Base-by-base conservation (phyloP, 1,284 basidiomycete genomes). In the Fomitopsis palustris region DNA sequence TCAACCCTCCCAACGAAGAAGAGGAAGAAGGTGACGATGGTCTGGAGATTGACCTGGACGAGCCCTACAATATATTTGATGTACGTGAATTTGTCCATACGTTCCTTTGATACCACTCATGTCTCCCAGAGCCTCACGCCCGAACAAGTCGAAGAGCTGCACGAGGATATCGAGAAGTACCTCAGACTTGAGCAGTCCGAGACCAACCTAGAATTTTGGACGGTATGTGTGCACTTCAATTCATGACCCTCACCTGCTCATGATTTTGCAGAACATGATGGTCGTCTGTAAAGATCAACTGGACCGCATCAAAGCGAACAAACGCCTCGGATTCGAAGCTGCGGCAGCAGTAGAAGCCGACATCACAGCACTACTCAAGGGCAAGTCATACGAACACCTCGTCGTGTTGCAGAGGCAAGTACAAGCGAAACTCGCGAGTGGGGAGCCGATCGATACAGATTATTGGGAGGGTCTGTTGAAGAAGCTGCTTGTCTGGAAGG, bases 1-100 rank as follows among this genome's bases (percentile, higher is more conserved):
- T 93, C 57, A 86, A 85, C 62, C 83, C 82, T n/a, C 74, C 81
- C 8, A 76, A 80, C 4, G 84, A 88, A 17, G 84, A 87, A 14
- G 35, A 37, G 35, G 35, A 37, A 37, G 78, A 81, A 58, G 83
- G 78, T 3, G 78, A 85, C 60, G 87, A 92, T 38, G 94, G 94
- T 14, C 82, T 99, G 54, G 97, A 99, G 75, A 97, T 98, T 67
- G 97, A 99, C 75, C 84, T 99, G 51, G 96, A 98, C 66, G 97
- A 99, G 73, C 97, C 97, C 0, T 98, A 98, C 76, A 91, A 91
- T 65, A 98, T 99, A 64, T 90, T 99, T 63, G 93, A 97, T 63
- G 94, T 94, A 69, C 62, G 90, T 79, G 3, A 19, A 37, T 43
- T 39, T 51, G 33, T 49, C 9, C 35, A 19, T 47, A 31, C 37